Percentiles rank a stretch among this genome's conserved stretches.
Conservation (phyloP, 2,329 filamentous ascomycete species). For the Xylaria polymorpha region DNA sequence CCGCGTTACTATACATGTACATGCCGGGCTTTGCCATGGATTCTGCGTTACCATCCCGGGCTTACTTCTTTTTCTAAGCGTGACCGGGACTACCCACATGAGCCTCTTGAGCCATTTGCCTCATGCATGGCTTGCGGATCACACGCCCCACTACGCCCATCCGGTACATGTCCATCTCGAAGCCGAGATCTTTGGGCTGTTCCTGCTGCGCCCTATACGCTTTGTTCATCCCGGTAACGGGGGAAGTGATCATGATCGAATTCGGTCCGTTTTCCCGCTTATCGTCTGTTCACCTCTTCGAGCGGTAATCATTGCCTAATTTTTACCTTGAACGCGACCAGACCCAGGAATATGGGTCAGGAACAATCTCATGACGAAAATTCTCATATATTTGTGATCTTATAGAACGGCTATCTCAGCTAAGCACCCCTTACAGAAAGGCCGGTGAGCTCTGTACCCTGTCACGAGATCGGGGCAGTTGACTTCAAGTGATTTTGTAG, state of each 20-base stretch:
- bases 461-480: slow-evolving; percentile 6
- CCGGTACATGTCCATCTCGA: slow-evolving; percentile 16
- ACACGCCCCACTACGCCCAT: slow-evolving; percentile 26
- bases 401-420: not conserved
- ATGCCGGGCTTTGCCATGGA: not conserved
- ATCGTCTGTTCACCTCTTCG: not conserved
- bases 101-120: slow-evolving; percentile 24
- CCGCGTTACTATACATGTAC: not conserved
- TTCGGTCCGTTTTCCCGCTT: slow-evolving; percentile 13
- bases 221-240: not conserved
- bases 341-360: not conserved
- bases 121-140: slow-evolving; percentile 23
- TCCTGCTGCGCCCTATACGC: not conserved
- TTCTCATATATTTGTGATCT: not conserved
- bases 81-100: slow-evolving; percentile 31
- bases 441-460: slow-evolving; percentile 9
- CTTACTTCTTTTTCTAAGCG: slow-evolving; percentile 4
- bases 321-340: not conserved
- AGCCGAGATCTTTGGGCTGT: slow-evolving; percentile 8
- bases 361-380: not conserved
- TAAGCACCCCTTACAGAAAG: not conserved
- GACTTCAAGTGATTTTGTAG: slow-evolving; percentile 1
- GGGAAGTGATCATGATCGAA: not conserved
- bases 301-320: not conserved
- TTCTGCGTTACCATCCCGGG: slow-evolving; percentile 8